These are phyloP conservation scores for Aspergillus sp. DNA, from an alignment of 2,329 filamentous ascomycete genomes.

Conservation along the genomic window DNA sequence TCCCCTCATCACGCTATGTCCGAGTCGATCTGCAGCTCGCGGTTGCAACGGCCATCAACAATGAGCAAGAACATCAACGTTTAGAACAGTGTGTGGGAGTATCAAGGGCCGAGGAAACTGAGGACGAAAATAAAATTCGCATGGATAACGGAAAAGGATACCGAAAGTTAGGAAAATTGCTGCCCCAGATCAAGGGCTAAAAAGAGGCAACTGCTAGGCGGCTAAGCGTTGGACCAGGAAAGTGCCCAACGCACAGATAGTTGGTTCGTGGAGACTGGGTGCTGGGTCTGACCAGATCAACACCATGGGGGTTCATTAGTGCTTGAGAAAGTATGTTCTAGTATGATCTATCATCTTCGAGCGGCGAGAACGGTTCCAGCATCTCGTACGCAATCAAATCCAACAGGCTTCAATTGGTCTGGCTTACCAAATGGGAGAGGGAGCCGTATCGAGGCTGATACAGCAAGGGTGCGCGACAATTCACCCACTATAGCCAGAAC, in stretches of 20 bases:
- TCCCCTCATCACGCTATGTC: slow-evolving; percentile 37
- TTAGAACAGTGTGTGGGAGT: slow-evolving; percentile 1
- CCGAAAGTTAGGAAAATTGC: slow-evolving; percentile 3
- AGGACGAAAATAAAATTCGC: not conserved
- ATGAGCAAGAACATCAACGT: slow-evolving; percentile 13
- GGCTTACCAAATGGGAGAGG: not conserved
- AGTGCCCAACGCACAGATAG: slow-evolving; percentile 12
- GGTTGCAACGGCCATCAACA: slow-evolving; percentile 21
- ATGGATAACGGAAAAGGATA: not conserved
- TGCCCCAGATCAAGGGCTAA: slow-evolving; percentile 2
- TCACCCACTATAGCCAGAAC: not conserved
- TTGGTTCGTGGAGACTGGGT: slow-evolving; percentile 21
- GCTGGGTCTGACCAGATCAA: not conserved
- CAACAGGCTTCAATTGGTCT: not conserved
- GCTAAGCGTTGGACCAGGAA: slow-evolving; percentile 16
- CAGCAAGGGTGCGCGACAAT: not conserved
- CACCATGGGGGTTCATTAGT: not conserved
- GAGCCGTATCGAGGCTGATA: not conserved
- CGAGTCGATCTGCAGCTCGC: slow-evolving; percentile 15
- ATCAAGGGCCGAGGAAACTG: not conserved
- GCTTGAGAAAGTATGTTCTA: not conserved
- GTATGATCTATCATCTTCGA: not conserved
- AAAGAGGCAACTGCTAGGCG: not conserved
- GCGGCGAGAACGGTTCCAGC: not conserved
- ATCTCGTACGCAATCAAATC: not conserved